A percentile compares a stretch with the other conserved stretches of the same genome.
These are phyloP conservation scores for Meyerozyma guilliermondii DNA, from an alignment of 1,139 yeast genomes.

Conservation along the genomic window DNA sequence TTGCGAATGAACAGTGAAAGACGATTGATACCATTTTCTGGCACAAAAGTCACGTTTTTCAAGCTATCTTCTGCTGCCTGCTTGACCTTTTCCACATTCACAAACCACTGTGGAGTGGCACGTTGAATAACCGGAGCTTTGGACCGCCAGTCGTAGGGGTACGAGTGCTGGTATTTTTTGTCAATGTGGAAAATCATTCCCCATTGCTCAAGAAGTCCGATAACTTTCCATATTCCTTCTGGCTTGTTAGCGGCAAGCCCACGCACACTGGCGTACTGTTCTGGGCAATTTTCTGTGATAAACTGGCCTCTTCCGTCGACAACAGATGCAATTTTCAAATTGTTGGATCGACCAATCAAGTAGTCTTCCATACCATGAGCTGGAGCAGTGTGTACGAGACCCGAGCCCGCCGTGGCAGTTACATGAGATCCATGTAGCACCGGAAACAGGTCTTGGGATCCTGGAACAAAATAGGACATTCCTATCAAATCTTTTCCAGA, in stretches of 20 bases:
- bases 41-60: conserved; percentile 61
- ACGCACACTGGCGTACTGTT: conserved; percentile 36
- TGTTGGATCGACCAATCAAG: conserved; percentile 55
- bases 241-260: conserved; percentile 59
- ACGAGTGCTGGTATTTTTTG: conserved; percentile 65
- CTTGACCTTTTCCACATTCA: conserved; percentile 75
- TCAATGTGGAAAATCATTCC: conserved; percentile 47
- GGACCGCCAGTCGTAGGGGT: conserved; percentile 97
- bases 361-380: conserved; percentile 98
- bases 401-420: conserved; percentile 80
- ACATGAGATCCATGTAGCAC: conserved; percentile 81
- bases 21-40: conserved; percentile 67
- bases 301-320: conserved; percentile 75
- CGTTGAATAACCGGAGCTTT: conserved; percentile 92
- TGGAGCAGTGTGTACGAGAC: conserved; percentile 94
- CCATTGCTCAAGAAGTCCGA: conserved; percentile 34
- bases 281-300: conserved; percentile 36
- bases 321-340: conserved; percentile 62
- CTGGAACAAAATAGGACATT: conserved; percentile 52
- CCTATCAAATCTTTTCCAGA: conserved; percentile 46
- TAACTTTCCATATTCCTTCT: conserved; percentile 43
- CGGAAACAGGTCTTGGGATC: conserved; percentile 45
- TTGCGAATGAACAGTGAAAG: conserved; percentile 66
- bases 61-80: conserved; percentile 55
- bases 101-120: conserved; percentile 97